Evolutionary conservation across 2,329 filamentous ascomycete genomes (phyloP).

Genomic region (Ophiocordyceps camponoti-floridani): DNA sequence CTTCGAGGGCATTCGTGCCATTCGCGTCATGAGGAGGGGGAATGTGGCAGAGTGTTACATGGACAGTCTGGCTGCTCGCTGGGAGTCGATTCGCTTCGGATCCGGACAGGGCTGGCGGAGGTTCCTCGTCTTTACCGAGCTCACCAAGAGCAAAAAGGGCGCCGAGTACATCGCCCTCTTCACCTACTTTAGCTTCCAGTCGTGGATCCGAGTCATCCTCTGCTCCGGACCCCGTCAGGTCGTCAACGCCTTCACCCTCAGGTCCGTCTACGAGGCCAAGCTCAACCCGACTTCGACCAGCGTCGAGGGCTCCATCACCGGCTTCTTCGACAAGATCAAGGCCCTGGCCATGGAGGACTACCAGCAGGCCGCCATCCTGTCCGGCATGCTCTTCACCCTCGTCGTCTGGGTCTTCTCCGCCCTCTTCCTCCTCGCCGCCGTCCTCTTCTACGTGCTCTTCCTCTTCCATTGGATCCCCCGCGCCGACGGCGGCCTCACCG

Average conservation of each 20-base stretch:
- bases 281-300: constrained; percentile 35
- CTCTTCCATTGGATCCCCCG: constrained; percentile 83
- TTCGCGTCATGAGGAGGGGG: constrained; percentile 64
- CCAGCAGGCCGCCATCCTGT: constrained; percentile 66
- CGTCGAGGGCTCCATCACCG: constrained; percentile 45
- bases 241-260: constrained; percentile 77
- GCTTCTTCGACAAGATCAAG: constrained; percentile 72
- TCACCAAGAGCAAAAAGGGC: constrained; percentile 84
- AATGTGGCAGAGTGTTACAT: constrained; percentile 86
- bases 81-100: constrained; percentile 66
- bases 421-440: constrained; percentile 54
- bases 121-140: constrained; percentile 79
- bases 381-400: constrained; percentile 82
- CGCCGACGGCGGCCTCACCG: constrained; percentile 59
- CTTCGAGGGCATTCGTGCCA: constrained; percentile 65
- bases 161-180: constrained; percentile 82
- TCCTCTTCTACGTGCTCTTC: constrained; percentile 71
- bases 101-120: constrained; percentile 66
- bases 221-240: constrained; percentile 86
- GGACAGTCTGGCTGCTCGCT: constrained; percentile 66
- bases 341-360: constrained; percentile 55
- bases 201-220: constrained; percentile 74
- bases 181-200: constrained; percentile 63
- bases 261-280: constrained; percentile 62
- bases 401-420: constrained; percentile 76